A percentile compares a stretch with the other conserved stretches of the same genome.
These are phyloP conservation scores for Mycosphaerelloides madeirae DNA, from an alignment of 2,329 filamentous ascomycete species.

Conservation along the genomic window DNA sequence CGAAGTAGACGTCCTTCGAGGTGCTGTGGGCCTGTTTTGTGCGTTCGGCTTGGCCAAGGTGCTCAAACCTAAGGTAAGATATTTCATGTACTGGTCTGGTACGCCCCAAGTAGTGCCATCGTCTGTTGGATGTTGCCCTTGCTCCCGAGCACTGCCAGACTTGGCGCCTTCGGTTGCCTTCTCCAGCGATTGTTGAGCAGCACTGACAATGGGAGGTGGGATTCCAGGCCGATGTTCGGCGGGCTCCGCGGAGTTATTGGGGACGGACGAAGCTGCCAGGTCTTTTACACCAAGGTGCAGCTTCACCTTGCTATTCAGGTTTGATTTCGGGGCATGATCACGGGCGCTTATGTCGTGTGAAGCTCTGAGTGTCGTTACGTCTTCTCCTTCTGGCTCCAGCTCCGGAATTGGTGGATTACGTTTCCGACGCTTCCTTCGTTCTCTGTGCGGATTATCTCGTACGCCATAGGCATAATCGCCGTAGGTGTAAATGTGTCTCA, in stretches of 20 bases:
- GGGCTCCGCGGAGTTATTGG: conserved; percentile 3
- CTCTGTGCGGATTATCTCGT: conserved; percentile 68
- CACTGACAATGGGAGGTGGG: conserved; percentile 44
- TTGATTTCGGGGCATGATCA: conserved; percentile 6
- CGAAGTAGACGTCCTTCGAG: conserved; percentile 21
- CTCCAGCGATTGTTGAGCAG: conserved; percentile 41
- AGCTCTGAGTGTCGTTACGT: not conserved
- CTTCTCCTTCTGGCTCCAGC: conserved; percentile 6
- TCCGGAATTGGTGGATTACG: conserved; percentile 21
- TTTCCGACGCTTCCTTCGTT: conserved; percentile 49
- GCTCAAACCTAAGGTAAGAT: conserved; percentile 46
- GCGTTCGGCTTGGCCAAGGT: conserved; percentile 25
- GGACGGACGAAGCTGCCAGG: not conserved
- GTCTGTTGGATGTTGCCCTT: conserved; percentile 16
- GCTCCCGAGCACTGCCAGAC: conserved; percentile 1
- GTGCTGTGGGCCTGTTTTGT: conserved; percentile 19
- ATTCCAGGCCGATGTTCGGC: conserved; percentile 34
- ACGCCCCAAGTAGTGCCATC: conserved; percentile 38
- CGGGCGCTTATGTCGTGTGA: conserved; percentile 5
- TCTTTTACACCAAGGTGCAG: not conserved
- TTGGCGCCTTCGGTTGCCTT: conserved; percentile 36
- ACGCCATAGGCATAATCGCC: conserved; percentile 83
- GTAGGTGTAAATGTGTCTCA: conserved; percentile 80
- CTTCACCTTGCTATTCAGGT: not conserved
- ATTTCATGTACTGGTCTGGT: conserved; percentile 47